Evolutionary conservation across 306 rosid species (phyloP).

Genomic region (Prunus campanulata): DNA sequence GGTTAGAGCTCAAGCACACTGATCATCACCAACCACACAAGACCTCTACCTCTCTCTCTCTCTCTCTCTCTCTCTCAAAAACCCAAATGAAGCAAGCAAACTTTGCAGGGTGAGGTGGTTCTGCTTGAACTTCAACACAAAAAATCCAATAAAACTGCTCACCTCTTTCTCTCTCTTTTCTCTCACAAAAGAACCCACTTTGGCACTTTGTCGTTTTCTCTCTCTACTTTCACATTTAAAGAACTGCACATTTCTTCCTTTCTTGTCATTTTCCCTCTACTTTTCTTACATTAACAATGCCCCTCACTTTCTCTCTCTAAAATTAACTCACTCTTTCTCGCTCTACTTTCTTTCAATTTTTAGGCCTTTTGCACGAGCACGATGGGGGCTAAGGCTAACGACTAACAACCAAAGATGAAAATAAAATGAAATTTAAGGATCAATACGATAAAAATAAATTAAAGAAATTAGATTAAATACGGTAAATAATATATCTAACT

Average conservation of each 20-base stretch:
- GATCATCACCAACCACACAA: constrained; percentile 10
- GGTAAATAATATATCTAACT: too few species aligned
- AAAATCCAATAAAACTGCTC: constrained; percentile 9
- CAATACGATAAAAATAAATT: not conserved
- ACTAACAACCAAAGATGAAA: not conserved
- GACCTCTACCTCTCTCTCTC: not conserved
- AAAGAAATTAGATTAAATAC: too few species aligned
- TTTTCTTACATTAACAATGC: constrained; percentile 13
- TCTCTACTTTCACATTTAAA: constrained; percentile 18
- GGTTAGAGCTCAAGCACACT: constrained; percentile 15
- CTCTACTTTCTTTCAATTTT: not conserved
- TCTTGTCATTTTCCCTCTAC: constrained; percentile 43
- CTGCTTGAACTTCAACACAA: constrained; percentile 8
- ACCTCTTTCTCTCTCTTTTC: constrained; percentile 11
- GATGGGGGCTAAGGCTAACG: not conserved
- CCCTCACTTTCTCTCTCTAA: not conserved
- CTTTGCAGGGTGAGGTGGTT: constrained; percentile 5
- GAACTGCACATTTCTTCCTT: constrained; percentile 26
- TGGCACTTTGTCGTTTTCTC: constrained; percentile 36
- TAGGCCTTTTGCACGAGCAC: not conserved
- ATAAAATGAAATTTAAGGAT: not conserved
- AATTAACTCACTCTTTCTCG: not conserved
- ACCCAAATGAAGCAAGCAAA: not conserved
- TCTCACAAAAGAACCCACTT: constrained; percentile 4
- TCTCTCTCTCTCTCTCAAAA: not conserved